phyloP scores from a whole-genome alignment of 768 basidiomycete species.

The Mycena filopes region DNA sequence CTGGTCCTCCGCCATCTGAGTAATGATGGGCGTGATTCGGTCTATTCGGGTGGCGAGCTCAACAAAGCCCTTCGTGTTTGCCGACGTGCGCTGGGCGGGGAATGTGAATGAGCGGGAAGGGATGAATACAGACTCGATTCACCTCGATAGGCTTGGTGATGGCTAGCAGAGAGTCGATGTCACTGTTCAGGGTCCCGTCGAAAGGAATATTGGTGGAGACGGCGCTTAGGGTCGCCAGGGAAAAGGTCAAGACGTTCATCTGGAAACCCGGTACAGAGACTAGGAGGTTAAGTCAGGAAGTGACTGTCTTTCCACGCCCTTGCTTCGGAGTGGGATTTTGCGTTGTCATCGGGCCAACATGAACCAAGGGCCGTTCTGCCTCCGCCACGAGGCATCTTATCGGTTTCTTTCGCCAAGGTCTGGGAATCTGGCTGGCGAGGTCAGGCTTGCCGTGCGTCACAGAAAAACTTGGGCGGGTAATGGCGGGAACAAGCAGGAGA shows the following conservation, averaged over 20 bases:
- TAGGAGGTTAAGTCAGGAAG: no score
- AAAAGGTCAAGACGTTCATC: background rate
- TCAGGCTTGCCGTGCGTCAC: no score
- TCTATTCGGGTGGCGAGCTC: conserved; percentile 17
- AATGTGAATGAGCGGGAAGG: background rate
- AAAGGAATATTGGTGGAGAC: conserved; percentile 15
- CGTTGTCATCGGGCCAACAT: no score
- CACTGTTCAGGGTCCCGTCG: background rate
- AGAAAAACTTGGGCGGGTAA: no score
- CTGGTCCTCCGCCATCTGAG: background rate
- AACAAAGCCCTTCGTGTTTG: conserved; percentile 1
- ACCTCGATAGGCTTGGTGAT: conserved; percentile 10
- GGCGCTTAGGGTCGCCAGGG: conserved; percentile 8
- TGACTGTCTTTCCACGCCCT: no score
- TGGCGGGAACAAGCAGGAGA: no score
- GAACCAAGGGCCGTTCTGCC: no score
- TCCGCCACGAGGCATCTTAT: no score
- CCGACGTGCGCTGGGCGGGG: conserved; percentile 16
- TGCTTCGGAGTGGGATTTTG: no score
- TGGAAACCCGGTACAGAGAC: no score
- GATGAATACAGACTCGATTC: background rate
- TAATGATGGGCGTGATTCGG: conserved; percentile 6
- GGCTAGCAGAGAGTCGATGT: conserved; percentile 15
- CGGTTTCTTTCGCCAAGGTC: no score
- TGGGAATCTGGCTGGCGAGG: no score